A percentile compares a stretch with the other conserved stretches of the same genome.
Evolutionary conservation across 768 basidiomycete species (phyloP).

Genomic region (Royoungia palumana): DNA sequence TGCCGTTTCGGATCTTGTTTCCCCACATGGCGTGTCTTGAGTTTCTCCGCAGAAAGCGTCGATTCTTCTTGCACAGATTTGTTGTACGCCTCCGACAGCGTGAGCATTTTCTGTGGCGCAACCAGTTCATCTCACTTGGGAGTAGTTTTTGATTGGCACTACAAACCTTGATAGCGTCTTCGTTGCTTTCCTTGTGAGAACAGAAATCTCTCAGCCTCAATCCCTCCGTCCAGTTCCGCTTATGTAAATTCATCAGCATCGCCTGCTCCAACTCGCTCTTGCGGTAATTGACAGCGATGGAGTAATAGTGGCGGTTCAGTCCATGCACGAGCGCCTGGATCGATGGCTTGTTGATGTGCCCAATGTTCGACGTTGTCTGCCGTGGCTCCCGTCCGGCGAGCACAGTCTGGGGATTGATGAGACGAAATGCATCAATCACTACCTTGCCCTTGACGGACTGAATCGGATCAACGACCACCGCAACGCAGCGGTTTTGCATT

Average conservation of each 20-base stretch:
- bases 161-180: conserved; percentile 88
- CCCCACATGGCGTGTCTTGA: conserved; percentile 96
- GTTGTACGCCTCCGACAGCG: conserved; percentile 91
- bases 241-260: conserved; percentile 99
- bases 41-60: conserved; percentile 87
- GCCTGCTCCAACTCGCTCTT: conserved; percentile 98
- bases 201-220: conserved; percentile 89
- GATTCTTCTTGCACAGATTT: conserved; percentile 98
- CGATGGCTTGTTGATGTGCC: conserved; percentile 98
- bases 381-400: conserved; percentile 92
- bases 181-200: conserved; percentile 82
- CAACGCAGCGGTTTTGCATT: conserved; percentile 88
- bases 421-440: conserved; percentile 97
- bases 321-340: conserved; percentile 99
- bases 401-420: conserved; percentile 88
- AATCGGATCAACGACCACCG: conserved; percentile 97
- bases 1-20: conserved; percentile 99
- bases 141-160: conserved; percentile 22
- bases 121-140: conserved; percentile 17
- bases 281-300: conserved; percentile 94
- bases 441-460: conserved; percentile 99
- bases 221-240: conserved; percentile 98
- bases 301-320: conserved; percentile 97
- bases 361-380: conserved; percentile 97
- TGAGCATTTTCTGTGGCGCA: conserved; percentile 64